Base-by-base conservation (phyloP, 2,329 filamentous ascomycete species). In the Falciphora oryzae region DNA sequence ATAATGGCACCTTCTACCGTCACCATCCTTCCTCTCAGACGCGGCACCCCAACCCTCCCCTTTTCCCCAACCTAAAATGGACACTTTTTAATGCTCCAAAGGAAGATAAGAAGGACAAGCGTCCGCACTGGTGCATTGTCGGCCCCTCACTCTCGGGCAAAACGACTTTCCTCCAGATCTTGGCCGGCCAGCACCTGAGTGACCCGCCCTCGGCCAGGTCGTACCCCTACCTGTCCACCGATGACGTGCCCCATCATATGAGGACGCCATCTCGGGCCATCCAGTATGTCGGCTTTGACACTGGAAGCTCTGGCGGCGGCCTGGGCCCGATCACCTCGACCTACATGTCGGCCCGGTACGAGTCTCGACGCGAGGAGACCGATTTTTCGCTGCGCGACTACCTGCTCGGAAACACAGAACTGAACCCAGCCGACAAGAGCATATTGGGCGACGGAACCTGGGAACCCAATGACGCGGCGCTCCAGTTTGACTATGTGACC, bases 321-420 rank as follows among this genome's bases (percentile, higher is more conserved):
- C 78, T 84, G 7, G 82, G 83, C 2, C 79, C 79, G n/a, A 81
- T 81, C 7, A 82, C 84, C 0, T 90, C 90, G 27, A 89, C 92
- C 5, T 97, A 97, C 73, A 79, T 98, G 25, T 93, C 91, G 66
- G 93, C 93, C 22, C 84, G 95, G 56, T 99, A 98, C 74, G 95
- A 99, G 80, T 93, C 90, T 66, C 81, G 89, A 53, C 84, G 92
- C 38, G 94, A 97, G 76, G 88, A 87, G 64, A 96, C 91, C 1
- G 95, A 98, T 75, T 96, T 94, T 76, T 91, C 90, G 0, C 82
- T 98, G 2, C 78, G 83, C 63, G 88, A 96, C 76, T 98, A 92
- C 73, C 77, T 99, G 25, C 83, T 87, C 18, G 93, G 93, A 0
- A 89, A 95, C 71, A 96, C 89, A 3, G 86, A 93, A 66, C 80